phyloP scores from a whole-genome alignment of 208 protist genomes.

The Histomonas meleagridis region DNA sequence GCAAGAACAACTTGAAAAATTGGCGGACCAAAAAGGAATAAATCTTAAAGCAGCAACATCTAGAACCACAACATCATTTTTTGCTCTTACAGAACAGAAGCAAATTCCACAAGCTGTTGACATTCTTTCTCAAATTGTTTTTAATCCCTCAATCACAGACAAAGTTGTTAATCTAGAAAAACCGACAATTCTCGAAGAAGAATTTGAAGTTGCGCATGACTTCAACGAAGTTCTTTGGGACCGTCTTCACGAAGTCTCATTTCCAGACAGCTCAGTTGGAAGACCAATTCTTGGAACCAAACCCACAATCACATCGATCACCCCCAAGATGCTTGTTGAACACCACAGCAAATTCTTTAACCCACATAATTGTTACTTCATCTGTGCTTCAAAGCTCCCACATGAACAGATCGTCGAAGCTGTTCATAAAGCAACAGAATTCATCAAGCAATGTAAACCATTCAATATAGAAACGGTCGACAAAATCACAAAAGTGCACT shows the following conservation, averaged over 20 bases:
- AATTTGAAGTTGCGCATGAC: slow-evolving; percentile 14
- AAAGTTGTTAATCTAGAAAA: background rate
- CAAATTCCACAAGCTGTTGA: background rate
- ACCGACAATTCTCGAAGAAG: background rate
- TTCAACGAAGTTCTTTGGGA: background rate
- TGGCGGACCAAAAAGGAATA: background rate
- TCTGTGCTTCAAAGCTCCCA: background rate
- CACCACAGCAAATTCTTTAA: background rate
- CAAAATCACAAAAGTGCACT: background rate
- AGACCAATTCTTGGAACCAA: background rate
- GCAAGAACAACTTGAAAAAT: background rate
- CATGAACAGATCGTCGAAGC: background rate
- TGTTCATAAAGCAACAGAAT: background rate
- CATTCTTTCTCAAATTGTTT: slow-evolving; percentile 18
- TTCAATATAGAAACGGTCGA: background rate
- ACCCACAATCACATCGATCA: background rate
- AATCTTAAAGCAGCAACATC: background rate
- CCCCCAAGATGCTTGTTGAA: background rate
- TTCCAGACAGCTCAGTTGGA: background rate
- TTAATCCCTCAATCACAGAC: background rate
- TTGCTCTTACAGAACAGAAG: background rate
- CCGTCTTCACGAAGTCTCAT: background rate
- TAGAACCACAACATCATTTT: background rate
- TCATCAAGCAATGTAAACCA: background rate
- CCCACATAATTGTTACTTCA: background rate